phyloP scores from a whole-genome alignment of 176 grass and related monocot genomes.

The Triticum dicoccoides region DNA sequence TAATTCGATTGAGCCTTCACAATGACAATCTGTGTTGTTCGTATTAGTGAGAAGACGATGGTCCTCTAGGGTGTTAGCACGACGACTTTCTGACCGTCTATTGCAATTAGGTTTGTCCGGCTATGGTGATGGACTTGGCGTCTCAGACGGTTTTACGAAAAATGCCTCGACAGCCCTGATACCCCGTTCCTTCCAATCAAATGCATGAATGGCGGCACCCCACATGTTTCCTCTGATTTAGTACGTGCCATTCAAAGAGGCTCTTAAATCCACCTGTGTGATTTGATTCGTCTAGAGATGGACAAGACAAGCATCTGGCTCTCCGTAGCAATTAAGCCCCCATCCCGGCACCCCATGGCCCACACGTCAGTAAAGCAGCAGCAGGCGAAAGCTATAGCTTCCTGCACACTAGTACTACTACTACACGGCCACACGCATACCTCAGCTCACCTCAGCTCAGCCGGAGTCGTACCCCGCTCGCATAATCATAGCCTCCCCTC shows the following conservation, averaged over 20 bases:
- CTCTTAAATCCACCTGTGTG: not conserved
- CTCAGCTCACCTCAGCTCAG: too few species aligned
- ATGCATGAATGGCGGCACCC: not conserved
- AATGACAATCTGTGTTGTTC: too few species aligned
- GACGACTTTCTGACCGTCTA: too few species aligned
- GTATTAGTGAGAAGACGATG: too few species aligned
- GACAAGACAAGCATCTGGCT: not conserved
- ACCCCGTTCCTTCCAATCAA: not conserved
- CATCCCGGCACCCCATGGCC: not conserved
- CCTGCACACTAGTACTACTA: not conserved
- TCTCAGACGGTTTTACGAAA: too few species aligned
- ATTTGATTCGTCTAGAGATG: not conserved
- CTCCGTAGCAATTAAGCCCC: not conserved
- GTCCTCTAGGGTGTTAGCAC: too few species aligned
- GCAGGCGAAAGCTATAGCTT: constrained; percentile 11
- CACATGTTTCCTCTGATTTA: not conserved
- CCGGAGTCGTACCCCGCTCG: not conserved
- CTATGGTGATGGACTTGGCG: too few species aligned
- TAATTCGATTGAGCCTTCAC: too few species aligned
- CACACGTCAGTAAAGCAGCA: constrained; percentile 27
- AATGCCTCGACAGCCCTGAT: fast-evolving
- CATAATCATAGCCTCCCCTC: constrained; percentile 11
- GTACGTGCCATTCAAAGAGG: not conserved
- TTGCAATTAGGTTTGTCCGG: too few species aligned
- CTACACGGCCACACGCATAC: constrained; percentile 25